These are phyloP conservation scores for Penicillium macrosclerotiorum DNA, from an alignment of 495 filamentous ascomycete species.

Conservation along the genomic window DNA sequence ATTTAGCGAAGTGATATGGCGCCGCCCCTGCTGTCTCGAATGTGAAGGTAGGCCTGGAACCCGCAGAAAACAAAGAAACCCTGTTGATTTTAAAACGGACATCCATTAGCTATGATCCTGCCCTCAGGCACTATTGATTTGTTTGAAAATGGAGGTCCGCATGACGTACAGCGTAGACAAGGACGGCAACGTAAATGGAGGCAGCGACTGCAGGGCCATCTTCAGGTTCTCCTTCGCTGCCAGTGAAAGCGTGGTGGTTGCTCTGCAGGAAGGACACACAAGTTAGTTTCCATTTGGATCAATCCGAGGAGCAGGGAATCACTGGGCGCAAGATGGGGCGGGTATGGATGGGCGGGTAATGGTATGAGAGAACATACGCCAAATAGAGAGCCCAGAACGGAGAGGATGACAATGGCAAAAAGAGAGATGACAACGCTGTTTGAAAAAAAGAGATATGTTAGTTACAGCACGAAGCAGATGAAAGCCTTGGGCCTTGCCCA, in stretches of 20 bases:
- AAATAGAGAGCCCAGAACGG: constrained; percentile 76
- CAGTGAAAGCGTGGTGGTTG: constrained; percentile 78
- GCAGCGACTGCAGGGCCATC: constrained; percentile 75
- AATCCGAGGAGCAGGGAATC: not conserved
- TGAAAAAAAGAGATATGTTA: constrained; percentile 8
- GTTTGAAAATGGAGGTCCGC: not conserved
- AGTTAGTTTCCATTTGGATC: constrained; percentile 4
- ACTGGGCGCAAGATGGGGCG: constrained; percentile 7
- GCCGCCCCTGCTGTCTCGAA: constrained; percentile 72
- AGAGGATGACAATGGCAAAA: constrained; percentile 87
- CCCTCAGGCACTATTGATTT: not conserved
- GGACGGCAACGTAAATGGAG: constrained; percentile 79
- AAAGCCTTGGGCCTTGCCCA: not conserved
- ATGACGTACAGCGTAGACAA: constrained; percentile 75
- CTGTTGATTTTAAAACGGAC: constrained; percentile 37
- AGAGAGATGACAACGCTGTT: constrained; percentile 79
- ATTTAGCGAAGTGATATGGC: constrained; percentile 69
- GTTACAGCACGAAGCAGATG: not conserved
- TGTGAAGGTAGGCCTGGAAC: constrained; percentile 77
- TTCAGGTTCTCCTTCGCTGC: constrained; percentile 67
- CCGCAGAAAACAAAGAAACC: constrained; percentile 88
- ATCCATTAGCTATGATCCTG: constrained; percentile 1
- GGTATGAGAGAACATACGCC: constrained; percentile 52
- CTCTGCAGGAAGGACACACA: constrained; percentile 33
- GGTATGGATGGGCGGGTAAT: not conserved